Conservation (phyloP, 257 asterid genomes). For the Verbena officinalis region DNA sequence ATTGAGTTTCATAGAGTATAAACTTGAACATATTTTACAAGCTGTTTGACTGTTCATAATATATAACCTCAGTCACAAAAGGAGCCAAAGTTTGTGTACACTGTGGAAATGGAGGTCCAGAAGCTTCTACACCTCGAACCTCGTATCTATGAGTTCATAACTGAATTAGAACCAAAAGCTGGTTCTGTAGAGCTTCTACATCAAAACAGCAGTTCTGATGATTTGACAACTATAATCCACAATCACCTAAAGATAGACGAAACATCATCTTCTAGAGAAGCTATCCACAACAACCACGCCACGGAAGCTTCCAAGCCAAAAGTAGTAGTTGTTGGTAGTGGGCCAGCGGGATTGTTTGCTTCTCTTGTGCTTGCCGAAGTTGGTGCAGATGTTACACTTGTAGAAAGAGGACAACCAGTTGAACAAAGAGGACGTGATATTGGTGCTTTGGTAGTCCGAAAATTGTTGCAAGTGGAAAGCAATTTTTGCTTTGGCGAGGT, state of each 20-base stretch:
- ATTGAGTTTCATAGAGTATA: constrained; percentile 10
- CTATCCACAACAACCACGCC: constrained; percentile 20
- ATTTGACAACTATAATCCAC: constrained; percentile 54
- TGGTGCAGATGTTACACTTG: constrained; percentile 88
- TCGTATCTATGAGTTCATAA: constrained; percentile 75
- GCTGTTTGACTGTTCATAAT: constrained; percentile 25
- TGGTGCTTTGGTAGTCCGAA: constrained; percentile 92
- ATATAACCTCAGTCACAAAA: constrained; percentile 52
- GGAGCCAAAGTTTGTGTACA: constrained; percentile 86
- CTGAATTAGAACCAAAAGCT: constrained; percentile 70
- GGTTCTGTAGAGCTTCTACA: constrained; percentile 69
- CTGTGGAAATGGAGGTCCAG: constrained; percentile 78
- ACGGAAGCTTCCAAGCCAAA: constrained; percentile 50
- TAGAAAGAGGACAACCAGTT: constrained; percentile 96
- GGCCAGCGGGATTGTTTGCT: constrained; percentile 96
- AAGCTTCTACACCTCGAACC: constrained; percentile 77
- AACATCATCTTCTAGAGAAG: constrained; percentile 36
- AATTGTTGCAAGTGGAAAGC: constrained; percentile 79
- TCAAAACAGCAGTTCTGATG: constrained; percentile 47
- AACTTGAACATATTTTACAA: constrained; percentile 10
- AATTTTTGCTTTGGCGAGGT: constrained; percentile 99
- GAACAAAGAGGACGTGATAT: constrained; percentile 96
- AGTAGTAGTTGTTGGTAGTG: constrained; percentile 90
- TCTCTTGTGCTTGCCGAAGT: constrained; percentile 96
- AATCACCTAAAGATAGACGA: constrained; percentile 39